Base-by-base conservation (phyloP, 2,329 filamentous ascomycete species). In the Phialocephala subalpina region DNA sequence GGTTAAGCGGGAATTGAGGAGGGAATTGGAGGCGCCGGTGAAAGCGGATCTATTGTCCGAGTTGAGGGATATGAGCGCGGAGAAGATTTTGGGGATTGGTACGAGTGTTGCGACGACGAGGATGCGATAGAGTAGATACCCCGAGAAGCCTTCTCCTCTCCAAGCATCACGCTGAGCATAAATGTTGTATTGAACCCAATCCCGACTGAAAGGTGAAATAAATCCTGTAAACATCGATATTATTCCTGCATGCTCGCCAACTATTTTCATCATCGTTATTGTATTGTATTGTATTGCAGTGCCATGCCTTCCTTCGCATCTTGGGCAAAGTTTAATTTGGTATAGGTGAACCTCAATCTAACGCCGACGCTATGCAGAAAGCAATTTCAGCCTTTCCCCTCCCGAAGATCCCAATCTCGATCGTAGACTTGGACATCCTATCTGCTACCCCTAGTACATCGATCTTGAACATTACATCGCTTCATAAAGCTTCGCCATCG, bases 351-450 rank as follows among this genome's bases (percentile, higher is more conserved):
- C 49, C 25, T 14, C 49, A 53, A 27, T 53, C 49, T 33, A 53
- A 53, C 49, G 22, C 49, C 49, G 14, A 49, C 49, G 49, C 49
- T 53, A 53, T 53, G 49, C 25, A 53, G n/a, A 49, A 49, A 22
- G 45, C 11, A 49, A 22, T 25, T 52, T 4, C 14, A 45, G 16
- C 14, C 45, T 16, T 65, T 66, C 27, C 60, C 70, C 2, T 71
- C 69, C 20, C 67, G 60, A 6, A 75, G 87, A 67, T 89, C 88
- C 71, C 87, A 85, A 2, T 72, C 91, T 8, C 90, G 27, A 7
- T 11, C 45, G 5, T 25, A 5, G 20, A 49, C 45, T 12, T 7
- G 45, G 7, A 11, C 11, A 49, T 25, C n/a, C 3, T 22, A 22
- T 49, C 16, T 7, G n/a, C n/a, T 18, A 6, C 16, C 18, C 20